Base-by-base conservation (phyloP, 805 yeast species). In the Jamesozyma piceae region DNA sequence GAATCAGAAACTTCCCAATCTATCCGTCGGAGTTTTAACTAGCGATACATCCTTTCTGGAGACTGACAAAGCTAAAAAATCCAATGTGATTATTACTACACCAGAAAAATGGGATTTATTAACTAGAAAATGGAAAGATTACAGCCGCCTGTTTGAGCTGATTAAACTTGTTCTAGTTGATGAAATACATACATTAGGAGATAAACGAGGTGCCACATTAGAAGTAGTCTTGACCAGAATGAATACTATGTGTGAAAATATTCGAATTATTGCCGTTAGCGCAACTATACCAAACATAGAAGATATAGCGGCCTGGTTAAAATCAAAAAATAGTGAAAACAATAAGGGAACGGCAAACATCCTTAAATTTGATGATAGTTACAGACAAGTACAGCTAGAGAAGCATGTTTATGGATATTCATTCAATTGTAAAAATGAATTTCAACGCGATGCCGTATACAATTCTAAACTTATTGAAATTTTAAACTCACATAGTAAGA, bases 91-190 rank as follows among this genome's bases (percentile, higher is more conserved):
- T 9, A 69, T 77, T 8, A 70, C 79, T 2, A 77, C 82, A 1
- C 81, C 82, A 3, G 82, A 77, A 53, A 77, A 77, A 53, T 75
- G 80, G 79, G 81, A 77, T 50, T 60, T 72, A 35, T 58, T 75
- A 43, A 74, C 81, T 0, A 61, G 80, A 48, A 70, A 67, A 48
- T 69, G 77, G 75, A 50, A 58, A 2, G 76, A 74, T 48, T 67
- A 61, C 47, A 50, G 51, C 22, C 63, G 56, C 27, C 44, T 69
- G 15, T 65, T 72, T 50, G 58, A 65, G 54, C 52, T 70, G 50
- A 51, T 73, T 41, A 66, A 68, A 54, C 65, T 78, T 46, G 54
- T 78, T 35, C 48, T 71, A 31, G 57, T 64, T 20, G 78, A 73
- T 58, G 78, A 74, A 45, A 62, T 74, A 13, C 78, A 73, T 49